Base-by-base conservation (phyloP, 345 rosid species). In the Ceriops decandra region DNA sequence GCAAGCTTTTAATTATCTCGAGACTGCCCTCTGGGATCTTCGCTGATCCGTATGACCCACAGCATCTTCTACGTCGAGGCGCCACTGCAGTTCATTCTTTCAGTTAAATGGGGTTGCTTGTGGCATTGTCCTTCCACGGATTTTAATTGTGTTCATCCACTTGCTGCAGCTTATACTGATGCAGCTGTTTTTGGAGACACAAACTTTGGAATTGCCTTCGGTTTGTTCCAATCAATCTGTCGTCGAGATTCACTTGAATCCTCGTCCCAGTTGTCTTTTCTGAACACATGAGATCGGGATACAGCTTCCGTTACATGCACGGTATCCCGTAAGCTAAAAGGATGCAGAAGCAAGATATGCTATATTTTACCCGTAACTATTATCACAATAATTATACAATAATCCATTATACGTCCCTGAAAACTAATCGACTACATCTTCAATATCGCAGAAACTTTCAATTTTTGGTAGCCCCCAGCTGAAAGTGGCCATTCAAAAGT, bases 1-100 rank as follows among this genome's bases (percentile, higher is more conserved):
- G 84, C 65, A 76, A 91, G 78, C 77, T 81, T 11, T 69, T 87
- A 69, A 33, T 91, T 7, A 38, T 86, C 15, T 92, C 87, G 77
- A 81, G 88, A 59, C 89, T 95, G 68, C 97, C 97, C 17, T 68
- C 72, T 51, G 98, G 97, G 62, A 89, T 91, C 68, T 93, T 87
- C 69, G 91, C 96, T 72, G 96, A 89, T 62, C 96, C 92, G 3
- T 93, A 88, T 80, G 97, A 95, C 80, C 87, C 91, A 47, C 95
- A 88, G 74, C 87, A 77, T 79, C 81, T 88, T 66, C 79, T 68
- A 6, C 74, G 83, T 57, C 86, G 76, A n/a, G 84, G 80, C 56
- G 90, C 95, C 89, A 69, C n/a, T 60, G 0, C 54, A 32, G 21
- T 52, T 52, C 13, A 26, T 53, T 70, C 52, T 57, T 64, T 30